Percentiles rank a stretch among this genome's conserved stretches.
phyloP scores from a whole-genome alignment of 1,139 yeast species.

The Kodamaea sp. region DNA sequence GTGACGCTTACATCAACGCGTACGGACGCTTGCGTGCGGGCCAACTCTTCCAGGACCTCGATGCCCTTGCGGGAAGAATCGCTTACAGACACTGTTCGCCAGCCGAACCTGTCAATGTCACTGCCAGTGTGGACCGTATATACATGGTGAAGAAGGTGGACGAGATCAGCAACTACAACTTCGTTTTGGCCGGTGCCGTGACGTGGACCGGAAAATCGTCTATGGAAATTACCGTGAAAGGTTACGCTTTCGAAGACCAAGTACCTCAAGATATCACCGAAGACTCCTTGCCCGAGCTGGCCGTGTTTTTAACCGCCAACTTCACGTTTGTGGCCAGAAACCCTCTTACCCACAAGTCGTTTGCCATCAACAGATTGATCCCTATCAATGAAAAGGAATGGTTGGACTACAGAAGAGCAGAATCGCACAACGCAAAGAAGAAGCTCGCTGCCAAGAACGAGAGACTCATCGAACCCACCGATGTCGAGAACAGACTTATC shows the following conservation, averaged over 20 bases:
- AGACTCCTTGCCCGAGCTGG: slow-evolving; percentile 48
- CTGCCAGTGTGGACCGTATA: slow-evolving; percentile 91
- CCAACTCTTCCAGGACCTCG: slow-evolving; percentile 87
- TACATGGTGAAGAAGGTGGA: slow-evolving; percentile 85
- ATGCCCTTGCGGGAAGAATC: slow-evolving; percentile 85
- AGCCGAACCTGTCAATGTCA: slow-evolving; percentile 89
- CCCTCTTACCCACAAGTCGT: slow-evolving; percentile 83
- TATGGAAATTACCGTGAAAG: slow-evolving; percentile 92
- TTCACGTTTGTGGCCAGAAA: slow-evolving; percentile 95
- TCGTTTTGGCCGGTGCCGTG: slow-evolving; percentile 82
- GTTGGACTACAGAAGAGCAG: slow-evolving; percentile 85
- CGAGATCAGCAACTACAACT: slow-evolving; percentile 71
- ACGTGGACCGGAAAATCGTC: slow-evolving; percentile 95
- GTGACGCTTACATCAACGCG: slow-evolving; percentile 87
- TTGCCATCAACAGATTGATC: slow-evolving; percentile 77
- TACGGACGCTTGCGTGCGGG: slow-evolving; percentile 89
- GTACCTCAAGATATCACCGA: slow-evolving; percentile 45
- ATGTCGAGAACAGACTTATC: slow-evolving; percentile 67
- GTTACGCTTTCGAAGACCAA: slow-evolving; percentile 67
- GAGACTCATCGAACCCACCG: slow-evolving; percentile 69
- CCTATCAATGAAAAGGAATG: slow-evolving; percentile 77
- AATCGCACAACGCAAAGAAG: slow-evolving; percentile 83
- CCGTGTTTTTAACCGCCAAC: slow-evolving; percentile 74
- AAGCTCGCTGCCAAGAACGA: slow-evolving; percentile 71
- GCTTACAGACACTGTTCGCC: slow-evolving; percentile 87